Evolutionary conservation across 345 rosid species (phyloP).

Genomic region (Melastoma malabathricum): DNA sequence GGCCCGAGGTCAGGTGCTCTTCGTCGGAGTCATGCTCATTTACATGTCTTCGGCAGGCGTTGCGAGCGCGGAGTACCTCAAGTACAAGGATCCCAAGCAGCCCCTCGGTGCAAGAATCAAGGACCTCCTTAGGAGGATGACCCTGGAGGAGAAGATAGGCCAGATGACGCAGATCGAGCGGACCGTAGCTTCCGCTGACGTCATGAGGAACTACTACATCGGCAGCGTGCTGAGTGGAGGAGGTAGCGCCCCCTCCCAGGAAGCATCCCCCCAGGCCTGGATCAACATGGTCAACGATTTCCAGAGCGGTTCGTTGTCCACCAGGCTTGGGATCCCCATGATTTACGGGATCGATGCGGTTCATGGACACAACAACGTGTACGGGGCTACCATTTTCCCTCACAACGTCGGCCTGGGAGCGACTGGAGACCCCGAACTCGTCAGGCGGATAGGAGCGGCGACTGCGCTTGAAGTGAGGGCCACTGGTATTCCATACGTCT

Average conservation of each 20-base stretch:
- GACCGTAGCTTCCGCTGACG: slow-evolving; percentile 19
- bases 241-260: slow-evolving; percentile 36
- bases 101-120: slow-evolving; percentile 18
- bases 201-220: slow-evolving; percentile 55
- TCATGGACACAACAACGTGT: slow-evolving; percentile 68
- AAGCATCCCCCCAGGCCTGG: slow-evolving; percentile 39
- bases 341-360: slow-evolving; percentile 85
- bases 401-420: slow-evolving; percentile 82
- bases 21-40: slow-evolving; percentile 19
- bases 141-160: slow-evolving; percentile 30
- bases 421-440: slow-evolving; percentile 74
- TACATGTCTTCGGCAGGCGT: slow-evolving; percentile 13
- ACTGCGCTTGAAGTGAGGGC: slow-evolving; percentile 92
- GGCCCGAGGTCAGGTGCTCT: slow-evolving; percentile 14
- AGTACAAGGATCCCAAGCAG: slow-evolving; percentile 35
- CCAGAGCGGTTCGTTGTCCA: slow-evolving; percentile 44
- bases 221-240: slow-evolving; percentile 75
- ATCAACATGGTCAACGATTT: slow-evolving; percentile 28
- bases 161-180: slow-evolving; percentile 54
- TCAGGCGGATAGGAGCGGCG: slow-evolving; percentile 70
- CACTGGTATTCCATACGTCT: slow-evolving; percentile 62
- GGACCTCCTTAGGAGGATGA: slow-evolving; percentile 31
- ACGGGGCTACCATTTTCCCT: slow-evolving; percentile 77
- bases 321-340: slow-evolving; percentile 70
- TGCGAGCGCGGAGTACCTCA: slow-evolving; percentile 18